These are phyloP conservation scores for Camellia granthamiana DNA, from an alignment of 148 eudicot species.

Conservation along the genomic window DNA sequence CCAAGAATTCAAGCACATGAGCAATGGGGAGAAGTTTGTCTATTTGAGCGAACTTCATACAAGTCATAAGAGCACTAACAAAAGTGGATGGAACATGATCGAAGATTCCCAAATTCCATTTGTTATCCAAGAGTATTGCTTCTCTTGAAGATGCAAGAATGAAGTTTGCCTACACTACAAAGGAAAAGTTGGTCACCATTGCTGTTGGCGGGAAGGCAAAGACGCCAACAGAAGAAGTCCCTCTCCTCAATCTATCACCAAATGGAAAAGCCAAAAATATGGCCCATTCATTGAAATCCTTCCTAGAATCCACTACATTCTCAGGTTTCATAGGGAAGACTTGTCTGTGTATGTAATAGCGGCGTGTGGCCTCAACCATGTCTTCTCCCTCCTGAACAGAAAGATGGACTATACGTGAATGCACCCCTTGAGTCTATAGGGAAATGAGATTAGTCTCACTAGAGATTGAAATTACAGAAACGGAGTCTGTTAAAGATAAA, in stretches of 20 bases:
- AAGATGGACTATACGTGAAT: conserved; percentile 31
- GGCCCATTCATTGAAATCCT: conserved; percentile 36
- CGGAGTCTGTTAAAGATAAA: conserved; percentile 3
- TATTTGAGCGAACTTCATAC: conserved; percentile 24
- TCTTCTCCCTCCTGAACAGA: conserved; percentile 25
- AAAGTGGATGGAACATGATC: conserved; percentile 28
- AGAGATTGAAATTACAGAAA: conserved; percentile 34
- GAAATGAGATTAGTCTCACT: conserved; percentile 32
- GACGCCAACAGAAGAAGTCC: conserved; percentile 37
- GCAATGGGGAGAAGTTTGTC: conserved; percentile 11
- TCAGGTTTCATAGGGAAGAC: conserved; percentile 34
- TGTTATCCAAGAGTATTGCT: conserved; percentile 38
- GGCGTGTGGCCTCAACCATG: conserved; percentile 28
- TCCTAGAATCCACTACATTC: conserved; percentile 30
- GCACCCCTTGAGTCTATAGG: conserved; percentile 24
- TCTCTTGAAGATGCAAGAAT: conserved; percentile 47
- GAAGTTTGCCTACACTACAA: conserved; percentile 50
- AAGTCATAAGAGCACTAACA: conserved; percentile 30
- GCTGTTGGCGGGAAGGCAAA: conserved; percentile 47
- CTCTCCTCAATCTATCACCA: conserved; percentile 37
- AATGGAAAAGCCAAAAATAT: conserved; percentile 44
- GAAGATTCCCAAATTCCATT: conserved; percentile 45
- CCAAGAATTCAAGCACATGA: conserved; percentile 28
- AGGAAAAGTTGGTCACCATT: conserved; percentile 49
- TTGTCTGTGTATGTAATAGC: conserved; percentile 43